Conservation (phyloP, 306 rosid species). For the Erythrophleum fordii region DNA sequence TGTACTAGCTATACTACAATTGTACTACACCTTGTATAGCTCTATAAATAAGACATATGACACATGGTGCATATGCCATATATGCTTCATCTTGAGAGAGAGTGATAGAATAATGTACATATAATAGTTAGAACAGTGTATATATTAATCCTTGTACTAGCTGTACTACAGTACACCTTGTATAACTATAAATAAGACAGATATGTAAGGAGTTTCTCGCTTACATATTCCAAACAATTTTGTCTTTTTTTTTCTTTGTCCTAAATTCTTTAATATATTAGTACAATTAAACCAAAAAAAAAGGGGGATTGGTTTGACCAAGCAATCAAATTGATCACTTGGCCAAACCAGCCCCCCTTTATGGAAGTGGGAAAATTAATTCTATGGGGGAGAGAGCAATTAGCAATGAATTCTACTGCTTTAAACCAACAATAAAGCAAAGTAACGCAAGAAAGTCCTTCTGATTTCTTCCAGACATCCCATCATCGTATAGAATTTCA, state of each 20-base stretch:
- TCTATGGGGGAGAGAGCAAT: background rate
- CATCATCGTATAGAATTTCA: background rate
- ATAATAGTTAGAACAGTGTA: too few species aligned
- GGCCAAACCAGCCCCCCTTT: slow-evolving; percentile 61
- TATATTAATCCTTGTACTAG: background rate
- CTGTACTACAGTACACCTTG: background rate
- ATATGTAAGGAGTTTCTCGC: background rate
- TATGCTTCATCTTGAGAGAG: background rate
- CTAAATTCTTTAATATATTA: background rate
- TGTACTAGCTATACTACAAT: background rate
- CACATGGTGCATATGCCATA: background rate
- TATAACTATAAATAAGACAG: too few species aligned
- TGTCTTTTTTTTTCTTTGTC: background rate
- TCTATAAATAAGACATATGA: background rate
- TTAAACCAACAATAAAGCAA: slow-evolving; percentile 1
- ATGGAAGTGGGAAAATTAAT: background rate
- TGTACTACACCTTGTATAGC: background rate
- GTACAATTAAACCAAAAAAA: slow-evolving; percentile 11
- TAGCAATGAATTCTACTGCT: background rate
- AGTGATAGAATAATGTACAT: background rate
- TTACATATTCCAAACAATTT: background rate
- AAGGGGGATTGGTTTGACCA: slow-evolving; percentile 43
- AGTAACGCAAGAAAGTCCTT: background rate
- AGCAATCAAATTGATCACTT: slow-evolving; percentile 40
- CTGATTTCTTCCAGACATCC: background rate